phyloP scores from a whole-genome alignment of 352 stramenopile genomes.

The Phytophthora melonis region DNA sequence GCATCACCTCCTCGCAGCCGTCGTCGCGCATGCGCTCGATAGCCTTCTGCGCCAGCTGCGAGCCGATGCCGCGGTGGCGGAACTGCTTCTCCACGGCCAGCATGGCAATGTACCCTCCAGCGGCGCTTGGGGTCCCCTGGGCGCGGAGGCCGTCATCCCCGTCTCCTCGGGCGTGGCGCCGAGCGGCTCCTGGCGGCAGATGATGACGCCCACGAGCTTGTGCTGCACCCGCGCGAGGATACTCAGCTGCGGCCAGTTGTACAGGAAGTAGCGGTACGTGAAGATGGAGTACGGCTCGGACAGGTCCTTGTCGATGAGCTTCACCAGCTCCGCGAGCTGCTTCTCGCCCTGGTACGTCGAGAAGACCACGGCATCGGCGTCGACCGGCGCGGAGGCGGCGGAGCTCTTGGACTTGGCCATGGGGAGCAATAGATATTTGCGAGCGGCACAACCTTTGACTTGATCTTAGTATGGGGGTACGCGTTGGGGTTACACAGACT shows the following conservation, averaged over 20 bases:
- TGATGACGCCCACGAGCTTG: slow-evolving; percentile 92
- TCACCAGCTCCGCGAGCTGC: slow-evolving; percentile 92
- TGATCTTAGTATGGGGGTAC: background rate
- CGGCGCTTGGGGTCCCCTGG: slow-evolving; percentile 34
- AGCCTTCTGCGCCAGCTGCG: slow-evolving; percentile 84
- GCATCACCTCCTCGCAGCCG: slow-evolving; percentile 90
- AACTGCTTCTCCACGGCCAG: slow-evolving; percentile 93
- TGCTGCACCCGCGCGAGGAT: slow-evolving; percentile 87
- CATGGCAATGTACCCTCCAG: slow-evolving; percentile 96
- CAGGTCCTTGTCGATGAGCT: slow-evolving; percentile 95
- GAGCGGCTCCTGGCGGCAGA: slow-evolving; percentile 92
- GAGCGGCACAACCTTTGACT: background rate
- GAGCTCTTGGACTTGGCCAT: slow-evolving; percentile 42
- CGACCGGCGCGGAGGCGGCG: background rate
- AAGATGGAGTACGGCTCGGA: slow-evolving; percentile 97
- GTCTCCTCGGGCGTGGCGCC: slow-evolving; percentile 65
- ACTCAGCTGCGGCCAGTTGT: slow-evolving; percentile 95
- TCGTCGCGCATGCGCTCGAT: slow-evolving; percentile 90
- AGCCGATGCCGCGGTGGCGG: slow-evolving; percentile 92
- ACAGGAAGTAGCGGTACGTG: slow-evolving; percentile 97
- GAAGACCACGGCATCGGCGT: slow-evolving; percentile 56
- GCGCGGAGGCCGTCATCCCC: slow-evolving; percentile 30
- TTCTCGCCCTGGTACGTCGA: slow-evolving; percentile 88
- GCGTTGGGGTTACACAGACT: no score
- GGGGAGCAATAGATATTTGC: no score